Percentiles rank a stretch among this genome's conserved stretches.
Evolutionary conservation across 352 stramenopile species (phyloP).

Genomic region (Thraustochytrium sp.): DNA sequence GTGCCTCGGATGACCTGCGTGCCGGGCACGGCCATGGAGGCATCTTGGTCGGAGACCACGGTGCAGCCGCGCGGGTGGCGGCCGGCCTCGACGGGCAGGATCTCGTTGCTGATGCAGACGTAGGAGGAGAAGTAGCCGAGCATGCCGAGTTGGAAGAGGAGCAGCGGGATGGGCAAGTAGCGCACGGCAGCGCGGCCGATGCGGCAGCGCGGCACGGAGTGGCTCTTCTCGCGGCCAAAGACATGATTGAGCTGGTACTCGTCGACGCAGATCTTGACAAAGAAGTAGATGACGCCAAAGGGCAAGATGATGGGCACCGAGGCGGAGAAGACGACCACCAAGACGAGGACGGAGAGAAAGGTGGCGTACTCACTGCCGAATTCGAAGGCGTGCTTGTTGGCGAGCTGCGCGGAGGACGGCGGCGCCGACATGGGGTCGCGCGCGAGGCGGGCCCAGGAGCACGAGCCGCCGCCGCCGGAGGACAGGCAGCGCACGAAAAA

Average conservation of each 20-base stretch:
- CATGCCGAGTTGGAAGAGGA: constrained; percentile 15
- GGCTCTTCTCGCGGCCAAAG: constrained; percentile 3
- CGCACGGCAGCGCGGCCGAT: constrained; percentile 32
- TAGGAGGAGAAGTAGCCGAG: constrained; percentile 39
- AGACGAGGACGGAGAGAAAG: constrained; percentile 9
- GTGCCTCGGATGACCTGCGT: constrained; percentile 35
- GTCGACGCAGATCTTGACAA: constrained; percentile 37
- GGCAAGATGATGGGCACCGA: constrained; percentile 33
- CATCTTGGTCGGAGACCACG: background rate
- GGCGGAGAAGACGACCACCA: constrained; percentile 16
- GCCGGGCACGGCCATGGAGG: background rate
- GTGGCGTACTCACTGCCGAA: constrained; percentile 37
- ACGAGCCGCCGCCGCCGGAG: background rate
- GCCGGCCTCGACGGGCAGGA: background rate
- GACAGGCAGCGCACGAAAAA: background rate
- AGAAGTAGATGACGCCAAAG: constrained; percentile 27
- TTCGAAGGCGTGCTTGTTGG: constrained; percentile 31
- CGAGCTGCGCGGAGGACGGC: too few relatives aligned
- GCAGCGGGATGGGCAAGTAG: constrained; percentile 24
- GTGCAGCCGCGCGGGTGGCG: constrained; percentile 21
- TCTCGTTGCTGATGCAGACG: constrained; percentile 30
- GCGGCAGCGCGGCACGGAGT: constrained; percentile 16
- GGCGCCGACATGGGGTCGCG: too few relatives aligned
- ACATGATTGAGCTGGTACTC: constrained; percentile 32
- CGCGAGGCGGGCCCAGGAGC: too few relatives aligned